These are phyloP conservation scores for Quillaja saponaria DNA, from an alignment of 306 rosid species.

Conservation along the genomic window DNA sequence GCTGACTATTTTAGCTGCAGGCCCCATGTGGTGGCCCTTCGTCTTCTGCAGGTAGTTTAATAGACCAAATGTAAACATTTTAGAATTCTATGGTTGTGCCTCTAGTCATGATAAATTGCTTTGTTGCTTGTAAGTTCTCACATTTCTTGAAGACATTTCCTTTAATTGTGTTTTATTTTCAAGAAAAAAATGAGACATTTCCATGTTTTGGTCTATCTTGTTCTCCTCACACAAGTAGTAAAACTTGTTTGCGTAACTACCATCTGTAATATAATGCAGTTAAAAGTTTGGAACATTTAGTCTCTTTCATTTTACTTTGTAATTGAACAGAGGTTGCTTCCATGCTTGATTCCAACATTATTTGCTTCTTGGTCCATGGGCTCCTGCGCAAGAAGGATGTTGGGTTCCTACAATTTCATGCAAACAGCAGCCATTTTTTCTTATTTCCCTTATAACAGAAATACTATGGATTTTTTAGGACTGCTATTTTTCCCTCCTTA, in stretches of 20 bases:
- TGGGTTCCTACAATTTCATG: slow-evolving; percentile 6
- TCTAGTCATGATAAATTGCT: slow-evolving; percentile 2
- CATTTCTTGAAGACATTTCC: too few relatives aligned
- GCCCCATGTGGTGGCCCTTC: slow-evolving; percentile 80
- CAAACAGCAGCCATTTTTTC: slow-evolving; percentile 12
- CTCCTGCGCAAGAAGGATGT: slow-evolving; percentile 7
- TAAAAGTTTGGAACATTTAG: too few relatives aligned
- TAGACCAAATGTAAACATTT: background rate
- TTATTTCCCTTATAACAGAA: slow-evolving; percentile 8
- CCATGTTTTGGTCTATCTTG: too few relatives aligned
- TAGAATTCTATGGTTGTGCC: background rate
- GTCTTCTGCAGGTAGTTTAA: slow-evolving; percentile 74
- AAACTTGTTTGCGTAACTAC: too few relatives aligned
- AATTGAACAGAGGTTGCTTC: slow-evolving; percentile 14
- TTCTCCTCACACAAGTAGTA: too few relatives aligned
- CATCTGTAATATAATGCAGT: background rate
- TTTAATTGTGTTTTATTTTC: too few relatives aligned
- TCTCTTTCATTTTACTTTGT: slow-evolving; percentile 14
- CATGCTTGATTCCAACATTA: background rate
- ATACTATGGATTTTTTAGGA: background rate
- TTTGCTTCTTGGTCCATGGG: background rate
- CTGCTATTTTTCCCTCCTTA: background rate
- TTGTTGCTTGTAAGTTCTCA: slow-evolving; percentile 11
- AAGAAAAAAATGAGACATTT: too few relatives aligned
- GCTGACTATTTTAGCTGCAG: slow-evolving; percentile 72